Base-by-base conservation (phyloP, 2,329 filamentous ascomycete genomes). In the Curvularia hawaiiensis region DNA sequence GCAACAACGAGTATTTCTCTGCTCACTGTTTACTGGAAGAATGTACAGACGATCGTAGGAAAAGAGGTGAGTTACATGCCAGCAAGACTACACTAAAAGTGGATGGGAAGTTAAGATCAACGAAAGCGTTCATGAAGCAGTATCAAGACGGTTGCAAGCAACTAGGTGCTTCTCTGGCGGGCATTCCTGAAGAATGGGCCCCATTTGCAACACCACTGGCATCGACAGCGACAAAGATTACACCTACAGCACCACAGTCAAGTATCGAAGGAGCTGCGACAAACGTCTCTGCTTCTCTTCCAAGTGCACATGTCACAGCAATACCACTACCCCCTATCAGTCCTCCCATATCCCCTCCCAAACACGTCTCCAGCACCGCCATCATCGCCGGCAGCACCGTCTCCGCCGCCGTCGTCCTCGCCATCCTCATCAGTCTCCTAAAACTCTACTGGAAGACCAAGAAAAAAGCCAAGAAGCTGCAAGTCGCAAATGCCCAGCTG, bases 391-490 rank as follows among this genome's bases (percentile, higher is more conserved):
- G 48, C 2, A 57, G 50, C 3, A 38, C 38, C 1, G n/a, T 58
- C 31, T 50, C 47, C 2, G 54, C 41, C 1, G 12, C 57, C 1
- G 20, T 50, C 18, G 14, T 56, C 3, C 18, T 63, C 0, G 2
- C 12, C 2, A 9, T 64, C 3, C 24, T 63, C 8, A 24, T 45
- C 30, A 51, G 35, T 1, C 33, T 58, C 1, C 43, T 50, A 11
- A 59, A 49, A 11, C 51, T 52, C 11, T 58, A 57, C 49, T 59
- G 46, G 47, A 41, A 50, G 18, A 52, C 57, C 1, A 54, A 43
- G 26, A 57, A 54, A 45, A 60, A 58, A 28, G 56, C 58, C 0
- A 54, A 53, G 4, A 6, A 30, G 8, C 56, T 60, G 22, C 60
- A 31, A 7, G 48, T 44, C 2, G 54, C 56, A 18, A 58, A 57